Percentiles rank a stretch among this genome's conserved stretches.
Evolutionary conservation across 106 monocot genomes (phyloP).

Genomic region (Apostasia shenzhenica): DNA sequence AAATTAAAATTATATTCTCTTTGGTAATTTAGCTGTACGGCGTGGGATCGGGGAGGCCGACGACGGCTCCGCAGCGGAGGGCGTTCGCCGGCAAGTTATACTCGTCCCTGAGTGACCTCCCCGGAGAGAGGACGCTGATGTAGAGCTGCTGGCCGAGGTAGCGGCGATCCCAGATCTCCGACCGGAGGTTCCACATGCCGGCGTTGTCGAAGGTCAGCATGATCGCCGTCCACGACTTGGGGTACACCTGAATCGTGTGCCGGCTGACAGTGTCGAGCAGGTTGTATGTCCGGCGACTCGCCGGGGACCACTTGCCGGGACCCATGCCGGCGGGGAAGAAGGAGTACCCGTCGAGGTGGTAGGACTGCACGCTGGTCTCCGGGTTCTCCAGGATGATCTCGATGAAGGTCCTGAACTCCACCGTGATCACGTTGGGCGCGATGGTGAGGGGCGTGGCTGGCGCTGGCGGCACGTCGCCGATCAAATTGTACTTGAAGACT

Average conservation of each 20-base stretch:
- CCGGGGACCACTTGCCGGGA: constrained; percentile 25
- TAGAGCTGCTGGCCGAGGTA: constrained; percentile 34
- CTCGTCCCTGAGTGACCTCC: constrained; percentile 42
- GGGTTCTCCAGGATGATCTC: constrained; percentile 59
- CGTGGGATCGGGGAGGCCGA: constrained; percentile 24
- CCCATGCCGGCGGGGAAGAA: constrained; percentile 36
- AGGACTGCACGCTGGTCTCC: constrained; percentile 45
- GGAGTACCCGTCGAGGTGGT: constrained; percentile 30
- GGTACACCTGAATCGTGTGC: constrained; percentile 43
- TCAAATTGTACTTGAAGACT: constrained; percentile 28
- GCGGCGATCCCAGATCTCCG: constrained; percentile 27
- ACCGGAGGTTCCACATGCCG: constrained; percentile 57
- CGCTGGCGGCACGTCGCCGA: constrained; percentile 17
- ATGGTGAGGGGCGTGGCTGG: not conserved
- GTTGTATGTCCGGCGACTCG: constrained; percentile 30
- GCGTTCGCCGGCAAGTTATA: constrained; percentile 33
- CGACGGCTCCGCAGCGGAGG: constrained; percentile 34
- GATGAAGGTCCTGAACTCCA: constrained; percentile 33
- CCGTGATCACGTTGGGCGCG: constrained; percentile 31
- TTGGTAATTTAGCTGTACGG: constrained; percentile 9
- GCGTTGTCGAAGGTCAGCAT: constrained; percentile 48
- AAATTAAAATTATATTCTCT: too few relatives aligned
- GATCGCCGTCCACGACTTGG: constrained; percentile 49
- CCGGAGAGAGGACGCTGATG: constrained; percentile 28
- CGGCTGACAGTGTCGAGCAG: constrained; percentile 37